Conservation (phyloP, 345 rosid species). For the Psidium friedrichsthalianum region DNA sequence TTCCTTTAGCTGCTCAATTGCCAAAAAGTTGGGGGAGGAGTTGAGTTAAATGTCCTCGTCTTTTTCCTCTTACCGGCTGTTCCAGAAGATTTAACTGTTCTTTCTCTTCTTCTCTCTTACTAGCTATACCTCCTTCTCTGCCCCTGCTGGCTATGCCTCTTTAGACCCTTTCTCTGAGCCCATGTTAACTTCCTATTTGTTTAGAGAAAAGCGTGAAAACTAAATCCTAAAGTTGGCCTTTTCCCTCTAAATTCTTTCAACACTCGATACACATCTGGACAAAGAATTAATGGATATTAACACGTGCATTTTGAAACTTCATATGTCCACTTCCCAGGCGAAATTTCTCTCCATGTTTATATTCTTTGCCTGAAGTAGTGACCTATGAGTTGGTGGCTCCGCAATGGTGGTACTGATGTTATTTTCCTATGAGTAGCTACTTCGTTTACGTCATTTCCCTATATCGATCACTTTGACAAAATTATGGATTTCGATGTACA, state of each 20-base stretch:
- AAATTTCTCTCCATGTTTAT: not conserved
- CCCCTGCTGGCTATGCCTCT: not conserved
- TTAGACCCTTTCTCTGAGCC: not conserved
- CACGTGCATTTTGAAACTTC: not conserved
- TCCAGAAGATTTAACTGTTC: not conserved
- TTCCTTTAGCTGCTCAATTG: not conserved
- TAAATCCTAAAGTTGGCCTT: not conserved
- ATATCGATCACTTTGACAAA: not conserved
- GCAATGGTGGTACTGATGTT: not conserved
- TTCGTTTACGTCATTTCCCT: not conserved
- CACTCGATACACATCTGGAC: not conserved
- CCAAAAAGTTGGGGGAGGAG: not conserved
- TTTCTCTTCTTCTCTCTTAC: not conserved
- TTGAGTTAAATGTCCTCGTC: not conserved
- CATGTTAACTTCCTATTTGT: not conserved
- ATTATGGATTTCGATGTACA: not conserved
- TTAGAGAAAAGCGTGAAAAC: not conserved
- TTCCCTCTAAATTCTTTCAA: not conserved
- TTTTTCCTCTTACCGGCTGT: not conserved
- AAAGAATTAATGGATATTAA: not conserved
- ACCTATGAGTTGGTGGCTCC: not conserved
- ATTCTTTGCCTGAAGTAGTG: not conserved
- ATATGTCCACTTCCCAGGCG: not conserved
- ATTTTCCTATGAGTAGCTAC: not conserved
- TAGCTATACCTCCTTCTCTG: not conserved